Percentiles rank a stretch among this genome's conserved stretches.
These are phyloP conservation scores for Leccinum subspadiceum DNA, from an alignment of 1,284 basidiomycete species.

Conservation along the genomic window DNA sequence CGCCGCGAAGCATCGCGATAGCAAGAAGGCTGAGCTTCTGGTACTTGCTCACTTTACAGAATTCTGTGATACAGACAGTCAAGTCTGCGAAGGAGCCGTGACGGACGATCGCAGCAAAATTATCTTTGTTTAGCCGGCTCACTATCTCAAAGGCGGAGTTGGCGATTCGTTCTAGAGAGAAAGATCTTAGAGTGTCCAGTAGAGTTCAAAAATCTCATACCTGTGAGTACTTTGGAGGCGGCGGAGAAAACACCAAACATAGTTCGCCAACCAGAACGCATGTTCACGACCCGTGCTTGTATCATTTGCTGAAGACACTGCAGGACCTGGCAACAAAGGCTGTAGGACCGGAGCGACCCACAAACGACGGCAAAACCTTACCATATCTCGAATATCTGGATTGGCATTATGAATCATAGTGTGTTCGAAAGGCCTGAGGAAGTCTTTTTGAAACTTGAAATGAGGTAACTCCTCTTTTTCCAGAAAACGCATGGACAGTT, in stretches of 20 bases:
- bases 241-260: conserved; percentile 99
- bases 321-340: conserved; percentile 59
- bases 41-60: conserved; percentile 98
- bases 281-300: conserved; percentile 90
- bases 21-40: conserved; percentile 97
- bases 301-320: conserved; percentile 99
- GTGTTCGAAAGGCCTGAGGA: conserved; percentile 96
- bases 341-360: conserved; percentile 2
- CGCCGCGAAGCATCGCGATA: conserved; percentile 92
- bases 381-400: conserved; percentile 96
- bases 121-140: conserved; percentile 85
- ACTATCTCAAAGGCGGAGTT: conserved; percentile 97
- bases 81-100: conserved; percentile 95
- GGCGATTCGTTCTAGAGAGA: conserved; percentile 76
- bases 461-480: conserved; percentile 98
- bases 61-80: conserved; percentile 97
- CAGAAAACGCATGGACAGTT: conserved; percentile 97
- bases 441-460: conserved; percentile 99
- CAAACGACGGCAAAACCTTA: conserved; percentile 37
- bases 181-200: conserved; percentile 3
- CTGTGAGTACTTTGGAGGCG: conserved; percentile 90
- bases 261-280: conserved; percentile 98
- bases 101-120: conserved; percentile 88
- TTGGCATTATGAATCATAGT: conserved; percentile 97
- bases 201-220: conserved; percentile 39